Percentiles rank a stretch among this genome's conserved stretches.
These are phyloP conservation scores for Populus pruinosa DNA, from an alignment of 345 rosid genomes.

Conservation along the genomic window DNA sequence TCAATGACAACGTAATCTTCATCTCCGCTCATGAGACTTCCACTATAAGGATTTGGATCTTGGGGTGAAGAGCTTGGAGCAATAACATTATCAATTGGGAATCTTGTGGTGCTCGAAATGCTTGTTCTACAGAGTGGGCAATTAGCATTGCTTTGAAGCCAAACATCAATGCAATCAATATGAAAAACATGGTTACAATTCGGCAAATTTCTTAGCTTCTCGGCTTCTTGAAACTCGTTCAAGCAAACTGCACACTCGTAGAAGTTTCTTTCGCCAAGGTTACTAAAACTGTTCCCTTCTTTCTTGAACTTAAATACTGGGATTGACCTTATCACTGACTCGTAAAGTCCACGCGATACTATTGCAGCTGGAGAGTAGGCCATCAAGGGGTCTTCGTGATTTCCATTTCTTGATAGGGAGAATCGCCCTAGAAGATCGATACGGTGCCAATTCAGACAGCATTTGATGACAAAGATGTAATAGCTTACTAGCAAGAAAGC, in stretches of 20 bases:
- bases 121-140: constrained; percentile 86
- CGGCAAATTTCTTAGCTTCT: constrained; percentile 68
- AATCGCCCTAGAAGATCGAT: constrained; percentile 56
- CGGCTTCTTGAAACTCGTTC: constrained; percentile 77
- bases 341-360: constrained; percentile 68
- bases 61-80: constrained; percentile 50
- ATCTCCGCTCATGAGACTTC: constrained; percentile 34
- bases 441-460: constrained; percentile 82
- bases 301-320: constrained; percentile 72
- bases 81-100: constrained; percentile 27
- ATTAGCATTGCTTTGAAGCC: constrained; percentile 88
- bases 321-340: constrained; percentile 73
- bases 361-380: constrained; percentile 36
- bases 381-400: constrained; percentile 46
- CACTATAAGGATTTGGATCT: constrained; percentile 35
- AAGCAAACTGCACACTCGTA: constrained; percentile 78
- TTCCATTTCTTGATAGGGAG: constrained; percentile 51
- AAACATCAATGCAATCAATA: constrained; percentile 84
- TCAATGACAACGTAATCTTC: constrained; percentile 76
- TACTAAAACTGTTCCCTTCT: constrained; percentile 20
- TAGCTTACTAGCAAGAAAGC: constrained; percentile 82
- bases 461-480: constrained; percentile 77
- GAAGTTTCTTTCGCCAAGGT: constrained; percentile 37
- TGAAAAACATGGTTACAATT: constrained; percentile 80
- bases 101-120: constrained; percentile 44